Evolutionary conservation across 345 rosid genomes (phyloP), one percentile per base, ranked within the genome.

Genomic region (Chamaenerion angustifolium): DNA sequence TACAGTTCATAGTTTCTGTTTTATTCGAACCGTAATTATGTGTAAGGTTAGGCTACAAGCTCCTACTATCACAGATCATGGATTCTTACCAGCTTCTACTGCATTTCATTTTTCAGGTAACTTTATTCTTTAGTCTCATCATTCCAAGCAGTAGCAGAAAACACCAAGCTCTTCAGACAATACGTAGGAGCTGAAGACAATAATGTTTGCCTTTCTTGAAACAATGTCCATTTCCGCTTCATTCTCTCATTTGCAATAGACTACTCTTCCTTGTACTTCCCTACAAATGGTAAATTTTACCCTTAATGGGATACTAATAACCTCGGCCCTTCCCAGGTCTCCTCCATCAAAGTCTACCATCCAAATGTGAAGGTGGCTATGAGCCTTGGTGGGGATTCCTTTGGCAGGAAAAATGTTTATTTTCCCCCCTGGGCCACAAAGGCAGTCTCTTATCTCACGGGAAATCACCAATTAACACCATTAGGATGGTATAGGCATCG

Each of bases 141-240:
- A 51, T 45, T 31, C 66, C 64, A 21, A 49, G 65, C 69, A 55
- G 55, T 61, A 31, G 56, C 62, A 3, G 57, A 52, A 51, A 78
- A 74, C 56, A 65, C 74, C 1, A 75, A 65, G 60, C 78, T 80
- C 48, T 76, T 80, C 48, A 65, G 82, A 56, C 75, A 76, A 54
- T 74, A 80, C 51, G 67, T 80, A 10, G 80, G 86, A 76, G 86
- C 80, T 16, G 82, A 76, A 35, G 64, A 12, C 12, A 71, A 67
- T 1, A 60, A 50, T 15, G 63, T 76, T 17, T 2, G 67, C 46
- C 46, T 71, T 74, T 60, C 63, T 69, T 13, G 71, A 76, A 54
- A 66, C 13, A 40, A 67, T 3, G 52, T 76, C 23, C 68, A 76
- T 27, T 52, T 70, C 55, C 81, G 70, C 64, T 76, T 72, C 64